phyloP scores from a whole-genome alignment of 805 yeast genomes.

The Suhomyces sp. region DNA sequence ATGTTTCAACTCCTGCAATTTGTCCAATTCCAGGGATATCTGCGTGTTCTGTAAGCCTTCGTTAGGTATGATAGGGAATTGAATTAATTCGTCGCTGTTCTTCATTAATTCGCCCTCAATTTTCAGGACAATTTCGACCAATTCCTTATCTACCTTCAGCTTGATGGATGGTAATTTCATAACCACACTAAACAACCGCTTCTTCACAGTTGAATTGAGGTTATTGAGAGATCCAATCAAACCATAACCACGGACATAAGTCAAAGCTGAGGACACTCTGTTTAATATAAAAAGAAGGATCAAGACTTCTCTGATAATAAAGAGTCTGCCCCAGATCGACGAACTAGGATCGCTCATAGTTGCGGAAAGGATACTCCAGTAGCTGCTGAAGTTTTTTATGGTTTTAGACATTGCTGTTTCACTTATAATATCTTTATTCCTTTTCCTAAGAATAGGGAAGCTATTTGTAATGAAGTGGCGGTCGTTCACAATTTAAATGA shows the following conservation, averaged over 20 bases:
- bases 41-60: slow-evolving; percentile 51
- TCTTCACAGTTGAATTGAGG: slow-evolving; percentile 2
- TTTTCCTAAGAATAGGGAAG: too few species aligned
- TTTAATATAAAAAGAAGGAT: slow-evolving; percentile 17
- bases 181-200: slow-evolving; percentile 11
- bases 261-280: slow-evolving; percentile 9
- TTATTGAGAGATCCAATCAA: slow-evolving; percentile 6
- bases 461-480: too few species aligned
- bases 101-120: slow-evolving; percentile 61
- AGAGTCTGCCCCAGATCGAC: too few species aligned
- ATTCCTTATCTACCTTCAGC: slow-evolving; percentile 59
- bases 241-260: slow-evolving; percentile 20
- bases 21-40: slow-evolving; percentile 53
- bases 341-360: too few species aligned
- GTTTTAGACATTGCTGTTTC: too few species aligned
- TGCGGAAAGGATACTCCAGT: too few species aligned
- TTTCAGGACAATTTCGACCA: slow-evolving; percentile 43
- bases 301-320: slow-evolving; percentile 22
- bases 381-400: too few species aligned
- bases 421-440: too few species aligned
- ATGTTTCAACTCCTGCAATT: slow-evolving; percentile 52
- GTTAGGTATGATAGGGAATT: slow-evolving; percentile 55
- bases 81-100: slow-evolving; percentile 46
- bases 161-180: slow-evolving; percentile 52
- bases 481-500: too few species aligned